These are phyloP conservation scores for Mycena belliarum DNA, from an alignment of 768 basidiomycete species.

Conservation along the genomic window DNA sequence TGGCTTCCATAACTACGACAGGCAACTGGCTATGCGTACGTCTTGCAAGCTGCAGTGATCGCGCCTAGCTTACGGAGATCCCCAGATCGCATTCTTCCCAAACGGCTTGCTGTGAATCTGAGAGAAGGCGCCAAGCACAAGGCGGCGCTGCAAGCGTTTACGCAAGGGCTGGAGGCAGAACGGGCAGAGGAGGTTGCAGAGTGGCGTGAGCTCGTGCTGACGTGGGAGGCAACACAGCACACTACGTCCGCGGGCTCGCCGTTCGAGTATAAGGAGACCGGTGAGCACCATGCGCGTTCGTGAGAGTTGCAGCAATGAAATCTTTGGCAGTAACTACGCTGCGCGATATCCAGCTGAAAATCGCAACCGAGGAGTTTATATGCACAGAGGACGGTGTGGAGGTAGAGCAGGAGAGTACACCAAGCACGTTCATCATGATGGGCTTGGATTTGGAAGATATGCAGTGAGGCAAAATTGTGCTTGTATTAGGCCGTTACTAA, in stretches of 20 bases:
- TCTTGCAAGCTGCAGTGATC: neutral
- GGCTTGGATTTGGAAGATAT: constrained; percentile 2
- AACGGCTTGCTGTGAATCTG: neutral
- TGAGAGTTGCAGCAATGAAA: neutral
- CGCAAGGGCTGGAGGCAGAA: neutral
- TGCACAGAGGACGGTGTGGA: neutral
- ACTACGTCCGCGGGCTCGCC: too few relatives aligned
- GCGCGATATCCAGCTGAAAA: neutral
- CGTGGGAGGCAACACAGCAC: too few relatives aligned
- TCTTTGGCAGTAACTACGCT: neutral
- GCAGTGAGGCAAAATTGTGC: too few relatives aligned
- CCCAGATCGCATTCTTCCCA: neutral
- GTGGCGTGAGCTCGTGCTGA: too few relatives aligned
- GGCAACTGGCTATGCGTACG: constrained; percentile 5
- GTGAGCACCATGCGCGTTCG: too few relatives aligned
- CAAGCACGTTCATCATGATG: neutral
- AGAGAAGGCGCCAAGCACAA: neutral
- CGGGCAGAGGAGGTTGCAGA: too few relatives aligned
- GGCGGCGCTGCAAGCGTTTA: neutral
- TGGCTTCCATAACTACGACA: constrained; percentile 9
- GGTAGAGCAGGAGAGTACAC: neutral
- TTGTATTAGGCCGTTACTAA: too few relatives aligned
- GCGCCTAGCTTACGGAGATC: neutral
- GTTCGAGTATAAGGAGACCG: too few relatives aligned
- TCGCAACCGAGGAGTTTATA: neutral